These are phyloP conservation scores for Tagetes erecta DNA, from an alignment of 129 eudicot species.

Conservation along the genomic window DNA sequence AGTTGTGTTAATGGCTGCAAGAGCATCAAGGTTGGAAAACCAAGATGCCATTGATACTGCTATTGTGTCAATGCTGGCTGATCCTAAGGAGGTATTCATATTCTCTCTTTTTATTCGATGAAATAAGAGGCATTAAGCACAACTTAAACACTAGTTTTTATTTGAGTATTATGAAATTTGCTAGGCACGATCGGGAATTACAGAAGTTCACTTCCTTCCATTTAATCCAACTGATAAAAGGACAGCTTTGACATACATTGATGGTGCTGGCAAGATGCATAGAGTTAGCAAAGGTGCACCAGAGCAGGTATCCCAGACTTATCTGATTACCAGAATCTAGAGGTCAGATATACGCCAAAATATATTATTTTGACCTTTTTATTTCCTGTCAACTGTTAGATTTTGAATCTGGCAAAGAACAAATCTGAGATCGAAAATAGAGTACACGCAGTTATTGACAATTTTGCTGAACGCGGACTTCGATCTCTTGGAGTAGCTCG, in stretches of 20 bases:
- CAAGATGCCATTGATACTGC: constrained; percentile 72
- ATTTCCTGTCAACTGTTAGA: constrained; percentile 26
- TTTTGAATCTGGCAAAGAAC: constrained; percentile 44
- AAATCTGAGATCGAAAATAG: constrained; percentile 44
- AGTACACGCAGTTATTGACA: constrained; percentile 52
- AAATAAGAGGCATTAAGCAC: neutral
- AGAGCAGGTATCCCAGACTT: constrained; percentile 44
- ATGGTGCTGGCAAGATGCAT: constrained; percentile 52
- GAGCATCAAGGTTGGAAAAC: constrained; percentile 64
- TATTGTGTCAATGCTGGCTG: constrained; percentile 57
- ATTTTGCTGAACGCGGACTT: constrained; percentile 62
- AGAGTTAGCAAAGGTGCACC: constrained; percentile 70
- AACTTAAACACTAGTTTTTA: neutral
- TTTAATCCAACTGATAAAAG: constrained; percentile 57
- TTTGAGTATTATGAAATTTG: constrained; percentile 9
- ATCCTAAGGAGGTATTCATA: constrained; percentile 56
- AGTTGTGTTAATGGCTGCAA: constrained; percentile 70
- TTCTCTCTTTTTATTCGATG: neutral
- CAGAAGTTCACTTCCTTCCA: constrained; percentile 59
- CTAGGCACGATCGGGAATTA: constrained; percentile 48
- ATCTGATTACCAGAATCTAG: neutral
- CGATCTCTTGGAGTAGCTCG: constrained; percentile 58
- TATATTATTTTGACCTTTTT: neutral
- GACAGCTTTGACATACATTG: constrained; percentile 54
- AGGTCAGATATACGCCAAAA: neutral